Evolutionary conservation across 495 filamentous ascomycete species (phyloP).

Genomic region (Sphaerosporella brunnea): DNA sequence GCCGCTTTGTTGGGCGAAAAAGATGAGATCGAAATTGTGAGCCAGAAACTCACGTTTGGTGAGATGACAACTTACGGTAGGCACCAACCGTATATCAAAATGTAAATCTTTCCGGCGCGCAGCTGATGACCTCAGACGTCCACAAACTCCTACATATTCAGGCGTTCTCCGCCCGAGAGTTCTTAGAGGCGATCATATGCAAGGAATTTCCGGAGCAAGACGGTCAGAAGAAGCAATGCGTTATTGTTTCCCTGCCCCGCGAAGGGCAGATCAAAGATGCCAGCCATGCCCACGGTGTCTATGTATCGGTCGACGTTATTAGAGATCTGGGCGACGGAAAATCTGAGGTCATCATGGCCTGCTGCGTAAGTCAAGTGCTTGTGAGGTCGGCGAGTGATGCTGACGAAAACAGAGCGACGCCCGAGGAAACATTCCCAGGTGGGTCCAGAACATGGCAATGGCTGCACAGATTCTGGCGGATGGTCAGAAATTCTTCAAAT

Average conservation of each 20-base stretch:
- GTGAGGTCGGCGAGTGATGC: neutral
- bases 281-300: slow-evolving; percentile 16
- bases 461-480: slow-evolving; percentile 19
- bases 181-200: slow-evolving; percentile 16
- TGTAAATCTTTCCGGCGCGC: neutral
- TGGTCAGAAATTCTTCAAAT: slow-evolving; percentile 19
- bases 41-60: slow-evolving; percentile 14
- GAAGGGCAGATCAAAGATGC: slow-evolving; percentile 11
- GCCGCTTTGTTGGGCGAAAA: slow-evolving; percentile 10
- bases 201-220: slow-evolving; percentile 12
- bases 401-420: slow-evolving; percentile 15
- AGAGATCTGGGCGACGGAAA: slow-evolving; percentile 16
- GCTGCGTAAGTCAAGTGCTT: neutral
- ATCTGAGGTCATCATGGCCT: neutral
- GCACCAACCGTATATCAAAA: too few species aligned
- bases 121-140: slow-evolving; percentile 9
- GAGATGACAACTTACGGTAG: slow-evolving; percentile 16
- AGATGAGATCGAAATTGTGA: slow-evolving; percentile 15
- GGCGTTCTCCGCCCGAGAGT: slow-evolving; percentile 24
- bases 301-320: slow-evolving; percentile 19
- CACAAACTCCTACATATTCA: slow-evolving; percentile 22
- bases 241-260: slow-evolving; percentile 16
- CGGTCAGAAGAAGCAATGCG: slow-evolving; percentile 7
- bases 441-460: slow-evolving; percentile 25
- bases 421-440: slow-evolving; percentile 22